These are phyloP conservation scores for Ustilago bromivora DNA, from an alignment of 1,284 basidiomycete genomes.

Conservation along the genomic window DNA sequence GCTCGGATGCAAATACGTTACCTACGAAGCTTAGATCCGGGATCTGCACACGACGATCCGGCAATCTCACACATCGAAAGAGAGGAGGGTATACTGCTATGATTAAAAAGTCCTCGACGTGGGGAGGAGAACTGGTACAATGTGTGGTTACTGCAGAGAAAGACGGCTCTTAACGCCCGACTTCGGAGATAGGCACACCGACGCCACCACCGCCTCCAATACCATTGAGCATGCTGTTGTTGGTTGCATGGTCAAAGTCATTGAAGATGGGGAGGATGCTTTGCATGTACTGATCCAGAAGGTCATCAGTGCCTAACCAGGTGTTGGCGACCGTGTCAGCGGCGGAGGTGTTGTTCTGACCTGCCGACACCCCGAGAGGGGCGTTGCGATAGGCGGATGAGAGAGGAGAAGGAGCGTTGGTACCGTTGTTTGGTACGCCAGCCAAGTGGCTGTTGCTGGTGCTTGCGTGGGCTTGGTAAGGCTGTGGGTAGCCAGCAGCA, in stretches of 20 bases:
- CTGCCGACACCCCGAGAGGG: constrained; percentile 1
- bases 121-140: no score
- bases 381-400: constrained; percentile 25
- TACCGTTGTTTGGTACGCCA: constrained; percentile 19
- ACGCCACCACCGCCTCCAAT: constrained; percentile 43
- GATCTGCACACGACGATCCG: no score
- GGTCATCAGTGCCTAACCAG: constrained; percentile 49
- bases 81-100: background rate
- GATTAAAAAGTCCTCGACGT: background rate
- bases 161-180: constrained; percentile 17
- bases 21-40: no score
- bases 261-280: constrained; percentile 53
- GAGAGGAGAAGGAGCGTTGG: constrained; percentile 19
- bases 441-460: background rate
- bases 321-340: constrained; percentile 37
- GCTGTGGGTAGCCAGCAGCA: constrained; percentile 12
- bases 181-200: constrained; percentile 44
- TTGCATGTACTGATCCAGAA: constrained; percentile 51
- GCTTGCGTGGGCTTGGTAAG: constrained; percentile 5
- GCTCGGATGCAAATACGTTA: no score
- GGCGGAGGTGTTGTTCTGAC: constrained; percentile 11
- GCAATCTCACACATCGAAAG: no score
- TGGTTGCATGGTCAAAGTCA: constrained; percentile 48
- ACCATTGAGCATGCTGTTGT: constrained; percentile 35
- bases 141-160: background rate